Conservation (phyloP, 345 rosid genomes). For the Turnera subulata region DNA sequence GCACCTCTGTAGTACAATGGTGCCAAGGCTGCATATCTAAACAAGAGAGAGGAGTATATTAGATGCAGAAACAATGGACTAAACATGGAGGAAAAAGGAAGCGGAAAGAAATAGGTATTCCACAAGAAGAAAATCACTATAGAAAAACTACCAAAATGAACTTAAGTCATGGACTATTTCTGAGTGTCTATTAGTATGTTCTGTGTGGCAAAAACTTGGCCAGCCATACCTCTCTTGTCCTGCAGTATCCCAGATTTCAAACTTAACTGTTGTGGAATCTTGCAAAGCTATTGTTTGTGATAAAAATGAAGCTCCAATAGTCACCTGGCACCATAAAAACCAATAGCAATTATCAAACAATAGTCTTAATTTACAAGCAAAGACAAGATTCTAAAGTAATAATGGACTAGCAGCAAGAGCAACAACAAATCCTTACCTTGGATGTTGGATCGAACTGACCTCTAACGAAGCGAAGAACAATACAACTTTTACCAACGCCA, state of each 20-base stretch:
- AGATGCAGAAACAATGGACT: not conserved
- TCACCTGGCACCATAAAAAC: slow-evolving; percentile 55
- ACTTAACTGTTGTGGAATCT: slow-evolving; percentile 94
- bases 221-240: slow-evolving; percentile 88
- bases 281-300: slow-evolving; percentile 96
- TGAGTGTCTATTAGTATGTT: not conserved
- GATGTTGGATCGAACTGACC: slow-evolving; percentile 98
- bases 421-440: slow-evolving; percentile 42
- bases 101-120: not conserved
- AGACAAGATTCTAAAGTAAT: not conserved
- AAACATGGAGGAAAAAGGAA: not conserved
- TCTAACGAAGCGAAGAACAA: slow-evolving; percentile 97
- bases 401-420: not conserved
- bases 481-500: slow-evolving; percentile 98
- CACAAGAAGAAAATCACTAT: slow-evolving; percentile 1
- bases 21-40: slow-evolving; percentile 93
- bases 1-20: slow-evolving; percentile 99
- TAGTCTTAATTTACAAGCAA: not conserved
- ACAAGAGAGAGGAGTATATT: slow-evolving; percentile 8
- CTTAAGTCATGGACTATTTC: slow-evolving; percentile 1
- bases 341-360: not conserved
- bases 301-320: slow-evolving; percentile 96
- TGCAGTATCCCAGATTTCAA: slow-evolving; percentile 99
- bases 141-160: slow-evolving; percentile 6
- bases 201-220: not conserved